These are phyloP conservation scores for Scheffersomyces parashehatae DNA, from an alignment of 1,139 yeast genomes.

Conservation along the genomic window DNA sequence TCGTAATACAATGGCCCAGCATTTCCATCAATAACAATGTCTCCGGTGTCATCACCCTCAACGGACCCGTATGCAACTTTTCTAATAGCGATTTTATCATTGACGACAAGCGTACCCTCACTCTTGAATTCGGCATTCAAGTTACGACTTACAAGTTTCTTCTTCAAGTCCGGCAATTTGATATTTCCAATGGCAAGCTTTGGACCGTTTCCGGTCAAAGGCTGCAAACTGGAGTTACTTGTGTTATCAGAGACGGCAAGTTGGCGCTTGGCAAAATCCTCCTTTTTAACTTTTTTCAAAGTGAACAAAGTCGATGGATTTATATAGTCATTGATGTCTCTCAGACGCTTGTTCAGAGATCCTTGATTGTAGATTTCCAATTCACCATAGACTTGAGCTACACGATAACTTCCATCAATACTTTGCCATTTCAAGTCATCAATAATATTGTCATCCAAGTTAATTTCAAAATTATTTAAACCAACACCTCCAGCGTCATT, in stretches of 20 bases:
- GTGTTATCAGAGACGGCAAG: constrained; percentile 7
- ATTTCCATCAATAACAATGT: constrained; percentile 80
- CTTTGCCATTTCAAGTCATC: constrained; percentile 77
- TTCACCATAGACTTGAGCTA: constrained; percentile 82
- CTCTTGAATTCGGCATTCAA: constrained; percentile 86
- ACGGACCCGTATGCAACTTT: constrained; percentile 54
- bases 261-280: constrained; percentile 14
- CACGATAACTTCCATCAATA: constrained; percentile 74
- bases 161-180: constrained; percentile 76
- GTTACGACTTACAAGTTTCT: constrained; percentile 56
- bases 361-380: constrained; percentile 46
- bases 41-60: constrained; percentile 65
- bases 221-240: constrained; percentile 5
- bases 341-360: constrained; percentile 13
- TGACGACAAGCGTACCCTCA: constrained; percentile 88
- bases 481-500: constrained; percentile 29
- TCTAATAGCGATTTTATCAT: constrained; percentile 71
- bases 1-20: constrained; percentile 75
- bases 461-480: constrained; percentile 68
- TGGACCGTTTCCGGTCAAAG: constrained; percentile 22
- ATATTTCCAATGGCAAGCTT: constrained; percentile 85
- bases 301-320: constrained; percentile 40
- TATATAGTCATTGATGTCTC: constrained; percentile 29
- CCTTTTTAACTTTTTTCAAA: constrained; percentile 28
- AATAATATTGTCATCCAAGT: constrained; percentile 69